Evolutionary conservation across 805 yeast species (phyloP).

Genomic region (Wickerhamomyces sydowiorum): DNA sequence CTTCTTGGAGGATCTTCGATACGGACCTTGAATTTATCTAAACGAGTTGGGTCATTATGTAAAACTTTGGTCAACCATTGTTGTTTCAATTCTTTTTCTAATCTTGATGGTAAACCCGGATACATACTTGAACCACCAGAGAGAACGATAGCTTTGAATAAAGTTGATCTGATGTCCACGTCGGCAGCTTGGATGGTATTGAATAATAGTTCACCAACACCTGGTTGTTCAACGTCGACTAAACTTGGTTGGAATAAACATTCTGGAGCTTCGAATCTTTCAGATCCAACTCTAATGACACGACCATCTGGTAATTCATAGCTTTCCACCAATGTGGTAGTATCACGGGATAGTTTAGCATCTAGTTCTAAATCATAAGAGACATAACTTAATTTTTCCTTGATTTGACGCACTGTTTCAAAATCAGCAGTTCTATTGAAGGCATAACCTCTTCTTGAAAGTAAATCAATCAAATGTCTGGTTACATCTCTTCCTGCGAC

Average conservation of each 20-base stretch:
- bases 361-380: conserved; percentile 92
- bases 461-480: conserved; percentile 84
- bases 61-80: conserved; percentile 89
- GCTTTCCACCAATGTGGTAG: conserved; percentile 88
- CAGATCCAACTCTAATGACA: conserved; percentile 88
- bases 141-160: conserved; percentile 87
- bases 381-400: conserved; percentile 93
- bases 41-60: conserved; percentile 78
- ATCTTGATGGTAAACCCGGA: conserved; percentile 93
- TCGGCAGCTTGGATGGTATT: conserved; percentile 94
- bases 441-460: conserved; percentile 94
- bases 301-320: conserved; percentile 97
- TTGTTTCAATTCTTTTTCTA: conserved; percentile 94
- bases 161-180: conserved; percentile 82
- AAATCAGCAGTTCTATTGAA: conserved; percentile 98
- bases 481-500: conserved; percentile 99
- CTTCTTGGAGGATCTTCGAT: conserved; percentile 99
- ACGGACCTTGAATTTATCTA: conserved; percentile 89
- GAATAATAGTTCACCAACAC: conserved; percentile 89
- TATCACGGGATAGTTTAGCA: conserved; percentile 80
- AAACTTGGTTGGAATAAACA: conserved; percentile 93
- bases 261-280: conserved; percentile 95
- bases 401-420: conserved; percentile 96
- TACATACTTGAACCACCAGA: conserved; percentile 99
- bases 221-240: conserved; percentile 95